Base-by-base conservation (phyloP, 176 grass and related monocot genomes). In the Alloteropsis semialata region DNA sequence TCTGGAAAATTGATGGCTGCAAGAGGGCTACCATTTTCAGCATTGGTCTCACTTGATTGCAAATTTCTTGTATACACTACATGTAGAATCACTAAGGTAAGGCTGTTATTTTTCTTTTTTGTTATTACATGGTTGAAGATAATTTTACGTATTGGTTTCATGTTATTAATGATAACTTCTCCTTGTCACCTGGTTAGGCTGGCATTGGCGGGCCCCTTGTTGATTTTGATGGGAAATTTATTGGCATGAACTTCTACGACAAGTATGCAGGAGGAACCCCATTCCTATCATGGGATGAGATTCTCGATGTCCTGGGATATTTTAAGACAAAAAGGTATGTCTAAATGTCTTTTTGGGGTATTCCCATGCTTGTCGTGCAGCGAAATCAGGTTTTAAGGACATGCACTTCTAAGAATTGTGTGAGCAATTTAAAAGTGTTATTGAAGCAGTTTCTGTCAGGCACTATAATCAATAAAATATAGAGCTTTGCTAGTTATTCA, bases 221-320 rank as follows among this genome's bases (percentile, higher is more conserved):
- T 79, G 17, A 30, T 36, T 65, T 65, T 13, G 18, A 63, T 10
- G 76, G 76, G 17, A 79, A 15, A 22, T 65, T 79, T 65, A 2
- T 79, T 65, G 76, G 59, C 28, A 79, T 79, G 42, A 79, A 79
- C 19, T 79, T 79, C 19, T 65, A 79, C 6, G 41, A 65, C 1
- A 12, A 49, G 42, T 12, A 30, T 2, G 17, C 7, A 33, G 18
- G 0, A 64, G 58, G 42, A 64, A 64, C 76, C 5, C 58, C 18
- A 1, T 64, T 4, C 41, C 18, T 78, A 34, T 16, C 43, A n/a
- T 48, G 59, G 27, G 13, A 1, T 3, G 41, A 14, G 27, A 63
- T 78, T 46, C 28, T 32, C 1, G 0, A 1, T 4, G 21, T 65
- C 41, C 18, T 79, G 4, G 11, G 48, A 3, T n/a, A 22, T 64